Evolutionary conservation across 1,284 basidiomycete species (phyloP).

Genomic region (Sphaerobolus stellatus): DNA sequence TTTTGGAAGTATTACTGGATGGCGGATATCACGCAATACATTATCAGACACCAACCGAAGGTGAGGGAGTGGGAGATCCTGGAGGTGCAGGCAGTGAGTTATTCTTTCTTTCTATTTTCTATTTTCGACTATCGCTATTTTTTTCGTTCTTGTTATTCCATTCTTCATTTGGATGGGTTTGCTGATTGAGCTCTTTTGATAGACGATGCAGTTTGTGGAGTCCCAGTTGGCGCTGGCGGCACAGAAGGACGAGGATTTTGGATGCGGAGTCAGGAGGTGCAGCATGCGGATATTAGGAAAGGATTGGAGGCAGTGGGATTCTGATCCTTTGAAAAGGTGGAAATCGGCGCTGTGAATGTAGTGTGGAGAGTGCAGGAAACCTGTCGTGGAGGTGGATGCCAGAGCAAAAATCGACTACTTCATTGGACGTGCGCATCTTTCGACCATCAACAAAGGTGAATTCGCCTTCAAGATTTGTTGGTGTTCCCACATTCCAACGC

Average conservation of each 20-base stretch:
- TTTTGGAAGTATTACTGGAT: conserved; percentile 59
- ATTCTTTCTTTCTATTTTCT: not conserved
- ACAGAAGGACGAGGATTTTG: conserved; percentile 50
- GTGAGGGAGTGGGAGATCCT: conserved; percentile 15
- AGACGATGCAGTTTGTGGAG: conserved; percentile 47
- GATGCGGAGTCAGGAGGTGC: conserved; percentile 57
- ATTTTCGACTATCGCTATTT: not conserved
- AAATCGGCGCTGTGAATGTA: too few relatives aligned
- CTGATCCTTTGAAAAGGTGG: too few relatives aligned
- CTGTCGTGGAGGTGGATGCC: too few relatives aligned
- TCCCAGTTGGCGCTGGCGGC: conserved; percentile 41
- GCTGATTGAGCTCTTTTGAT: too few relatives aligned
- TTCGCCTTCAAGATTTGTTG: too few relatives aligned
- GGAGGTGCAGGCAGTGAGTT: conserved; percentile 1
- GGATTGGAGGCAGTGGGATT: conserved; percentile 62
- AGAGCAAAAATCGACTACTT: too few relatives aligned
- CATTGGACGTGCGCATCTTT: too few relatives aligned
- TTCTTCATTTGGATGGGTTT: too few relatives aligned
- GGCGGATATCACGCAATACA: conserved; percentile 52
- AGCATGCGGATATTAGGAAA: conserved; percentile 61
- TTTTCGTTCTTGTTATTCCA: not conserved
- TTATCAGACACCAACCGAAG: conserved; percentile 58
- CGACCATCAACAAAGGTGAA: too few relatives aligned
- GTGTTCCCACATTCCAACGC: too few relatives aligned
- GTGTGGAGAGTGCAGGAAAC: too few relatives aligned